phyloP scores from a whole-genome alignment of 768 basidiomycete species.

The Pseudohyphozyma bogoriensis region DNA sequence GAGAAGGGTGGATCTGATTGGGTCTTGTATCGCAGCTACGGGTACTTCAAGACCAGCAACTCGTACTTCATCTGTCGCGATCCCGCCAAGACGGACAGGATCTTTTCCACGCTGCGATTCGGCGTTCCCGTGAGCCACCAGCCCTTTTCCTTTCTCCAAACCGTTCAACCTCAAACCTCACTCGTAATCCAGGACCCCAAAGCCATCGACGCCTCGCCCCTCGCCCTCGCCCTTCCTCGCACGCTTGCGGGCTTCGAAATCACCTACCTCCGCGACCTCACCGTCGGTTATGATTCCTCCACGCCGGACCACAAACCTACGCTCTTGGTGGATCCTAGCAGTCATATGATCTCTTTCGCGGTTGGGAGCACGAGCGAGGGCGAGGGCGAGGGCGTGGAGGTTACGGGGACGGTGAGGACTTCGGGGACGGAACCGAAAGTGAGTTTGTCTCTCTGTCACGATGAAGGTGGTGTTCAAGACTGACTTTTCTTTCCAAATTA shows the following conservation, averaged over 20 bases:
- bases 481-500: neutral
- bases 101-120: conserved; percentile 59
- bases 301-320: conserved; percentile 54
- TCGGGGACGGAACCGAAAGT: conserved; percentile 89
- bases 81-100: conserved; percentile 52
- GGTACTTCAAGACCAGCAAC: conserved; percentile 53
- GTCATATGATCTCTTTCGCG: conserved; percentile 77
- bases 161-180: neutral
- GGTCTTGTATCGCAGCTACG: conserved; percentile 78
- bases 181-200: neutral
- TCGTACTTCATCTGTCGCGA: conserved; percentile 47
- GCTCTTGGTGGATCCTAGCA: conserved; percentile 33
- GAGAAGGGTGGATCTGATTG: too few relatives aligned
- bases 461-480: neutral
- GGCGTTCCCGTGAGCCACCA: conserved; percentile 38
- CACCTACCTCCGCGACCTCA: conserved; percentile 61
- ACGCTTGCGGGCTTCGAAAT: conserved; percentile 52
- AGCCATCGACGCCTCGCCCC: neutral
- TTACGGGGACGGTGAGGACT: conserved; percentile 68
- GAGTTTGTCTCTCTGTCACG: neutral
- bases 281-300: conserved; percentile 57
- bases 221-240: conserved; percentile 6
- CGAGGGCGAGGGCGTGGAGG: conserved; percentile 41
- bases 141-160: neutral
- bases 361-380: conserved; percentile 38